Evolutionary conservation across 1,284 basidiomycete species (phyloP), one percentile per base, ranked within the genome.

Genomic region (Phlebopus sp.): DNA sequence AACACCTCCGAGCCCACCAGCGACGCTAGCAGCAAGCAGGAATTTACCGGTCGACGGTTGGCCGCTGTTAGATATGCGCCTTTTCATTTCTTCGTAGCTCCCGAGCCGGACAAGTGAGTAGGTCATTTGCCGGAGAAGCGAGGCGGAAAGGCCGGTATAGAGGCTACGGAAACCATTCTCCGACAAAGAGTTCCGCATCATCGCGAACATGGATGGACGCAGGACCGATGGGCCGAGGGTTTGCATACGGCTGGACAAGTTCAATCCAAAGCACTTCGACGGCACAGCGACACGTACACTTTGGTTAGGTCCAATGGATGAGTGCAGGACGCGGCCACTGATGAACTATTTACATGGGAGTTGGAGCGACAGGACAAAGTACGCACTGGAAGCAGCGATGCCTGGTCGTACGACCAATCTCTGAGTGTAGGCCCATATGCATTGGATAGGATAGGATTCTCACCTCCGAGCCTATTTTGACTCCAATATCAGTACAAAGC

Each of bases 31-130:
- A 15, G 82, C 82, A 15, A 81, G 50, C 34, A 90, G 72, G 31
- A 90, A 72, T 42, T 75, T 71, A 8, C 70, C 59, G 2, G 79
- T 71, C 5, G 79, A 79, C 11, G 83, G 73, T 62, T 44, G 63
- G 4, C 78, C 74, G 42, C 74, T 62, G 52, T 66, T 62, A 11
- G 79, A 76, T 38, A 89, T 59, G 10, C 69, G 67, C 18, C 71
- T 66, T 61, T 90, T 90, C 62, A 87, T 75, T 47, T 82, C 79
- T 65, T 96, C 92, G 64, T 95, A 95, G 29, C 78, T 81, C 30
- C 92, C 92, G 44, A 96, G 74, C 13, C 92, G 85, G 41, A 92
- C 90, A 46, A 95, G 77, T 0, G 90, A 92, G 63, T 95, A 95
- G 8, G 90, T 86, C 92, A 95, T 93, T 70, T 95, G 92, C 39